Evolutionary conservation across 164 flowering plant species (phyloP).

Genomic region (Echeveria elegans): DNA sequence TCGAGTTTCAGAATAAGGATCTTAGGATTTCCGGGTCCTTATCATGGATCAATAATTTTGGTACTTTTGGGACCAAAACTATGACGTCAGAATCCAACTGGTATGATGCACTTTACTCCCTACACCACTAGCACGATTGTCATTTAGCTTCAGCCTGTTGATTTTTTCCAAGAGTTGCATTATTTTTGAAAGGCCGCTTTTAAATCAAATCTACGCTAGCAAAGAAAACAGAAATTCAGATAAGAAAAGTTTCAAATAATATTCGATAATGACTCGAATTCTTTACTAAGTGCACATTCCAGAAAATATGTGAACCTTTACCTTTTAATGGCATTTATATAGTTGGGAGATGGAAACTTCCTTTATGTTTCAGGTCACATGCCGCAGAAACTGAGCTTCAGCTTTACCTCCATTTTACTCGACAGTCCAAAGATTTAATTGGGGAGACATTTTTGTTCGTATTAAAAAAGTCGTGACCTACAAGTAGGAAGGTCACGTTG

Average conservation of each 20-base stretch:
- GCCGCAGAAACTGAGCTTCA: neutral
- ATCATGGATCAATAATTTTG: constrained; percentile 1
- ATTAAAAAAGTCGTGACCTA: neutral
- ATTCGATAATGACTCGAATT: neutral
- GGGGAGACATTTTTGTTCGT: neutral
- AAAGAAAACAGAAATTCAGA: neutral
- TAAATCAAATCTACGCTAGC: neutral
- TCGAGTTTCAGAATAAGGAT: neutral
- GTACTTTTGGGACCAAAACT: neutral
- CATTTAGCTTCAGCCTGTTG: constrained; percentile 1
- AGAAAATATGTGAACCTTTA: neutral
- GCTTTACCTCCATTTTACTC: neutral
- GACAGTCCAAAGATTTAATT: neutral
- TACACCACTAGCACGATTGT: constrained; percentile 7
- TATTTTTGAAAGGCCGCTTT: neutral
- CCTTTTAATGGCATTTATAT: neutral
- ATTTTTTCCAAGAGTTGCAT: neutral
- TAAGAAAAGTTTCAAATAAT: neutral
- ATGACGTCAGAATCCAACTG: neutral
- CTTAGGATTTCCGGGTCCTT: constrained; percentile 3
- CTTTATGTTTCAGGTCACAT: neutral
- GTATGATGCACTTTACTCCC: constrained; percentile 10
- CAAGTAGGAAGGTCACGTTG: constrained; percentile 4
- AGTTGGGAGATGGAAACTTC: neutral
- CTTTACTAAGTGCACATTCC: neutral